phyloP scores from a whole-genome alignment of 768 basidiomycete genomes.

The Pilatotrama ljubarskyi region DNA sequence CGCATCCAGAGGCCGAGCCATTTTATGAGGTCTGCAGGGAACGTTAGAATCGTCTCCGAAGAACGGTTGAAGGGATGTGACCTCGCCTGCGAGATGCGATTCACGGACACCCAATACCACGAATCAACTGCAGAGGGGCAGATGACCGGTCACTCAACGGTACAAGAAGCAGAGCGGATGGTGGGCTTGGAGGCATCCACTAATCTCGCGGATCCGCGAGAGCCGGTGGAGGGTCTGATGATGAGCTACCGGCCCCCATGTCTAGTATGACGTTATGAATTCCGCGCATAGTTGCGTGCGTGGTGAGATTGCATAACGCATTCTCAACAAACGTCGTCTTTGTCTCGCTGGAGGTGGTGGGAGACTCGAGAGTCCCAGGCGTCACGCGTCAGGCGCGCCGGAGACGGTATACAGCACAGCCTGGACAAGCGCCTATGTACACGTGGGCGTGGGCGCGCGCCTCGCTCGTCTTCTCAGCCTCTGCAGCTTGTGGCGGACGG shows the following conservation, averaged over 20 bases:
- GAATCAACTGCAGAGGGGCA: not conserved
- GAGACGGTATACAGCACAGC: not conserved
- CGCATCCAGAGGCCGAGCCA: not conserved
- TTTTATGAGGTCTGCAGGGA: not conserved
- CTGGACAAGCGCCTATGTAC: not conserved
- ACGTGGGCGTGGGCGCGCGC: slow-evolving; percentile 1
- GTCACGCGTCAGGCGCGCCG: not conserved
- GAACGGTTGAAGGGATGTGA: not conserved
- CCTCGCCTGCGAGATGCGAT: not conserved
- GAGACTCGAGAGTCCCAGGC: no score
- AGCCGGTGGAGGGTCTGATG: slow-evolving; percentile 5
- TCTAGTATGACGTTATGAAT: not conserved
- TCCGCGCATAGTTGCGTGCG: no score
- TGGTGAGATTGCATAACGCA: not conserved
- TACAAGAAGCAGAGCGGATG: not conserved
- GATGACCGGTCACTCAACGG: slow-evolving; percentile 6
- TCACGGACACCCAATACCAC: no score
- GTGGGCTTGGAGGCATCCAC: not conserved
- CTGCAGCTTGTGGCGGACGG: not conserved
- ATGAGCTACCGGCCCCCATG: not conserved
- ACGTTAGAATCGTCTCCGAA: not conserved
- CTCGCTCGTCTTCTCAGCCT: not conserved
- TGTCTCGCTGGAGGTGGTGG: not conserved
- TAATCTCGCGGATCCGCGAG: not conserved
- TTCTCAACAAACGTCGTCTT: no score